Conservation (phyloP, 2,329 filamentous ascomycete species). For the Beauveria sp. region DNA sequence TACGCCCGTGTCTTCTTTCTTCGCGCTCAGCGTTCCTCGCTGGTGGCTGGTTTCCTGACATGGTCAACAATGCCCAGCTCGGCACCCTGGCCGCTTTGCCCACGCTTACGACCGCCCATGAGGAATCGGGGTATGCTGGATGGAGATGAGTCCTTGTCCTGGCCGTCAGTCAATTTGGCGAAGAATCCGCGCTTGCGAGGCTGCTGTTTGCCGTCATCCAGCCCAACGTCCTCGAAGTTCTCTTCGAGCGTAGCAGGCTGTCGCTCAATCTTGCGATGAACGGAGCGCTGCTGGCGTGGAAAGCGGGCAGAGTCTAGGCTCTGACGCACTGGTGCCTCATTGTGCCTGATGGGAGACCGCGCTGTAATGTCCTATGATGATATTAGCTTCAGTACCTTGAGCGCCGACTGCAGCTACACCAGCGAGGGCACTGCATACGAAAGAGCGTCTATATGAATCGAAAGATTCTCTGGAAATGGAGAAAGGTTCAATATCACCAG, state of each 20-base stretch:
- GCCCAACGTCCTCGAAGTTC: constrained; percentile 80
- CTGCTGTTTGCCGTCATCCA: constrained; percentile 62
- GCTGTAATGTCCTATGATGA: constrained; percentile 74
- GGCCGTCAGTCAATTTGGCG: constrained; percentile 60
- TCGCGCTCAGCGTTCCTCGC: background rate
- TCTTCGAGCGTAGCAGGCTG: constrained; percentile 66
- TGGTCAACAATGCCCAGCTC: constrained; percentile 60
- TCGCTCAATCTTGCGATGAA: constrained; percentile 50
- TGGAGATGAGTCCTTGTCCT: constrained; percentile 27
- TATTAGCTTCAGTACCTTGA: background rate
- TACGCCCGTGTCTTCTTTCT: background rate
- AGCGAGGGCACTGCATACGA: constrained; percentile 51
- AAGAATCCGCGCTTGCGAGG: constrained; percentile 63
- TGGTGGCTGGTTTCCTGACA: constrained; percentile 16
- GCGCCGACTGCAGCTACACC: background rate
- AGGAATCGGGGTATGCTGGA: constrained; percentile 51
- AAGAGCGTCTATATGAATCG: constrained; percentile 91
- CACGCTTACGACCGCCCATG: constrained; percentile 64
- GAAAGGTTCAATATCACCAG: constrained; percentile 84
- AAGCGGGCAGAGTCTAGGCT: constrained; percentile 71
- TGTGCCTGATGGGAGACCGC: constrained; percentile 62
- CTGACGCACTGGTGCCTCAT: constrained; percentile 59
- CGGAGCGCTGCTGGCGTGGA: constrained; percentile 53
- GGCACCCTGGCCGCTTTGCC: constrained; percentile 55
- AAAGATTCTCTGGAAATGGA: constrained; percentile 95